Evolutionary conservation across 345 rosid genomes (phyloP), one percentile per base, ranked within the genome.

Genomic region (Eucalyptus cladocalyx): DNA sequence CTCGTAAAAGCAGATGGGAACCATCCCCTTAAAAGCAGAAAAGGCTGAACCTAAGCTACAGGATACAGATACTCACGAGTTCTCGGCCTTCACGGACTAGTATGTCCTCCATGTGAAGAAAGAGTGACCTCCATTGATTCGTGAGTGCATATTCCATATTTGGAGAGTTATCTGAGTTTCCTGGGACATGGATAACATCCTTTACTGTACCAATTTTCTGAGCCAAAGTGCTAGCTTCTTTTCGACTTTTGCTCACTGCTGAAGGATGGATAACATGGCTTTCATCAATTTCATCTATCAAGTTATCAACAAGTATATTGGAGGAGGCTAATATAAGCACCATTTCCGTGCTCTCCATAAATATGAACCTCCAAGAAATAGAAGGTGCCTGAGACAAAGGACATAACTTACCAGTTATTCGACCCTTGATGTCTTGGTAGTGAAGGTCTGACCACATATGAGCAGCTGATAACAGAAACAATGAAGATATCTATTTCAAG

Each of bases 391-490:
- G n/a, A 43, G 54, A 60, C 9, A 85, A 40, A 23, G 11, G 37
- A 62, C 30, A 81, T 21, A 83, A 87, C 92, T 88, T 92, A 97
- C 99, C 98, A 37, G 94, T 85, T 88, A 96, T 88, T 89, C 98
- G 95, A 88, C 97, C 99, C 91, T 95, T 97, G 90, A 94, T 92
- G 89, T 97, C 99, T 94, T 97, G 99, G 90, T 95, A 97, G 91
- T 97, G 95, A 87, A 98, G 96, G 93, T 97, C 99, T 24, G 98
- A 93, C 99, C 96, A 98, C 49, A 98, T 98, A 91, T 93, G 94
- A 88, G 98, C 96, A 93, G 98, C 99, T 98, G 95, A 90, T 89
- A 26, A 89, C 49, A 86, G 76, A 50, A 88, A 30, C 69, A 42
- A 26, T 19, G 54, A 76, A 86, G 45, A 37, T 28, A 58, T 54